Evolutionary conservation across 73 alveolate species (phyloP).

Genomic region (Tetrahymena thermophila): DNA sequence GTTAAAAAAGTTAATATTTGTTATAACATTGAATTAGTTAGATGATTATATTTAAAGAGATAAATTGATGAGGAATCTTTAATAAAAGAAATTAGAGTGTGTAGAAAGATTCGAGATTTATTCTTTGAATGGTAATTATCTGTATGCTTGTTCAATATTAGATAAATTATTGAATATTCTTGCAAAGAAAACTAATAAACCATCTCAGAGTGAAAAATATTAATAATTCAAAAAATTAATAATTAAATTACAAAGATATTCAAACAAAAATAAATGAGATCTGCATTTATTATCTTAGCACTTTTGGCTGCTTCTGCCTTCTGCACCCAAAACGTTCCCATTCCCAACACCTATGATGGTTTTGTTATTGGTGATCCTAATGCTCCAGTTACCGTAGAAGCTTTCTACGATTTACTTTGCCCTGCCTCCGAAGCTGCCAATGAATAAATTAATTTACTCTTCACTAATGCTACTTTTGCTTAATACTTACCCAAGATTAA

Average conservation of each 20-base stretch:
- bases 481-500: constrained; percentile 10
- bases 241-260: background rate
- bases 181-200: background rate
- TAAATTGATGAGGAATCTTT: background rate
- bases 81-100: background rate
- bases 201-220: background rate
- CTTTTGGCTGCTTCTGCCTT: background rate
- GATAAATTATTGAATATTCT: background rate
- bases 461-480: constrained; percentile 14
- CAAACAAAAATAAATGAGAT: background rate
- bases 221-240: background rate
- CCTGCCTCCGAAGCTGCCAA: constrained; percentile 30
- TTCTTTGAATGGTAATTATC: background rate
- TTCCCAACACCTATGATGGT: background rate
- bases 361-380: background rate
- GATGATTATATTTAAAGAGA: background rate
- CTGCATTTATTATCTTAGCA: background rate
- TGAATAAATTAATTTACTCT: constrained; percentile 5
- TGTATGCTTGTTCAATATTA: background rate
- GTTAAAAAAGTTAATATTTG: background rate
- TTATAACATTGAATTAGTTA: background rate
- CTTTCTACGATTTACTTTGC: constrained; percentile 28
- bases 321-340: background rate
- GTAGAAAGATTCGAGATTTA: background rate
- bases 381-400: constrained; percentile 20